Evolutionary conservation across 176 grass and related monocot genomes (phyloP), one percentile per base, ranked within the genome.

Genomic region (Paspalum notatum): DNA sequence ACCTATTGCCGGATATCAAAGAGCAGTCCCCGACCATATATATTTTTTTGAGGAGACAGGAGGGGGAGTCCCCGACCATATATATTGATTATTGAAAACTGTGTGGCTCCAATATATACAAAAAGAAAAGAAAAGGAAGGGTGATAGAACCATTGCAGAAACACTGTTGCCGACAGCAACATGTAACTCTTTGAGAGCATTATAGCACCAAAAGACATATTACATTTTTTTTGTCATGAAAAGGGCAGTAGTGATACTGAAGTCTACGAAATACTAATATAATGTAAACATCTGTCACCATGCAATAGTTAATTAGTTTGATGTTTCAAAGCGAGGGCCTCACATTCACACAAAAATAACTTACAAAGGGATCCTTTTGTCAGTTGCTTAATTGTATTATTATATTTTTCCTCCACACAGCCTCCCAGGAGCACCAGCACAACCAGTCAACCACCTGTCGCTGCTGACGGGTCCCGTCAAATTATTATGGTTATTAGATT

Each of bases 401-500:
- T 12, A 39, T 5, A 1, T 17, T 43, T 43, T 52, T 83, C 48
- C 43, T n/a, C 26, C 67, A 42, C 61, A n/a, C 25, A 56, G 12
- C 32, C 60, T 32, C 15, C 48, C 38, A 67, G 11, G 57, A 75
- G 25, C 15, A 47, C 17, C 17, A 21, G 32, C 69, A 55, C 76
- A 80, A 37, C 69, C 76, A 84, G 69, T 75, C 76, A 80, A 37
- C 69, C 76, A 84, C 76, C 81, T 88, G 62, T 84, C 51, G 61
- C 54, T 71, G 62, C 65, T 26, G 17, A 14, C 16, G 37, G 12
- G 26, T 84, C 62, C 22, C 76, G 46, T 85, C 87, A 85, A 89
- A 75, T 76, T 85, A 54, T 76, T 76, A 81, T 65, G 62, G 82
- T 89, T 63, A 89, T 76, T 81, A 56, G 51, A 71, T 41, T 77